These are phyloP conservation scores for Rosa rugosa DNA, from an alignment of 306 rosid species.

Conservation along the genomic window DNA sequence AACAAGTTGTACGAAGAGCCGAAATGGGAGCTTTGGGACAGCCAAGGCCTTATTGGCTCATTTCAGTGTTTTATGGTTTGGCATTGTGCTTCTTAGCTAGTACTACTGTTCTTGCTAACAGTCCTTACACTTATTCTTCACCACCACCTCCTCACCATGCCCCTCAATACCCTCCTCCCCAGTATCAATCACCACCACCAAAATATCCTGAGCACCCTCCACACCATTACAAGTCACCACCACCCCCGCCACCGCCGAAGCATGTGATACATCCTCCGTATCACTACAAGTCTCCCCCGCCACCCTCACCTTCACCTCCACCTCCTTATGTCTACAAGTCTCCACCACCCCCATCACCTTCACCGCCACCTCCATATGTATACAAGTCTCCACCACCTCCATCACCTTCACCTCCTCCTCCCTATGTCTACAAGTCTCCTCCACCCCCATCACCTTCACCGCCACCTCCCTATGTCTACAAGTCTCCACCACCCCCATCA, in stretches of 20 bases:
- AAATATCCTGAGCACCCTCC: neutral
- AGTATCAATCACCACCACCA: slow-evolving; percentile 4
- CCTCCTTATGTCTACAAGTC: neutral
- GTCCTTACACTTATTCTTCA: slow-evolving; percentile 10
- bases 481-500: neutral
- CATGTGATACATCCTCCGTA: neutral
- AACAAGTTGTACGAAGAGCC: neutral
- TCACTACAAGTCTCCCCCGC: neutral
- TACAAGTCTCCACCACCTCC: neutral
- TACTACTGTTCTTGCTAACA: neutral
- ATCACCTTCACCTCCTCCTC: neutral
- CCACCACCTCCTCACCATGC: neutral
- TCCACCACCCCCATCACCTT: neutral
- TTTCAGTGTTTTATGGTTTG: neutral
- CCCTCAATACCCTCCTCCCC: no score
- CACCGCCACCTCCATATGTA: no score
- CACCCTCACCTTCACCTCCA: neutral
- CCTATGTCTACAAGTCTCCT: neutral
- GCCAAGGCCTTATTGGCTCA: neutral
- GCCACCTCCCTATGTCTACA: neutral
- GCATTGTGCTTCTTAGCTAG: slow-evolving; percentile 11
- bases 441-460: no score
- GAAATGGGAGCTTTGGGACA: neutral
- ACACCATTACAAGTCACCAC: neutral
- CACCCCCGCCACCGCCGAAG: neutral